Evolutionary conservation across 257 asterid genomes (phyloP), one percentile per base, ranked within the genome.

Genomic region (Vinca minor): DNA sequence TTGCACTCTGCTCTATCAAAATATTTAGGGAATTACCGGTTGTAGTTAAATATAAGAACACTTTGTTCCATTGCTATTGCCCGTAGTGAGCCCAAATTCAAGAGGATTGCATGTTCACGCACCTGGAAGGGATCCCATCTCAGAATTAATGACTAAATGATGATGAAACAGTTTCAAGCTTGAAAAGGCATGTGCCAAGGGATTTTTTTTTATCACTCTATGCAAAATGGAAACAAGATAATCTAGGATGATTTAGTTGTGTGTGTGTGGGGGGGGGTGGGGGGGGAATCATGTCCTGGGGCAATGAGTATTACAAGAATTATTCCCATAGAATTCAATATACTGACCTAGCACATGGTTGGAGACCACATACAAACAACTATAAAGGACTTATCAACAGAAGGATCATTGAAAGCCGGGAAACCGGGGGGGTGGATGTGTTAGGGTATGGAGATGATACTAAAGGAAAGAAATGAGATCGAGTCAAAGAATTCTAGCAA

Each of bases 61-160:
- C 84, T 64, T 71, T 93, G 95, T 73, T 84, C 89, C 96, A 87
- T 89, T 65, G 78, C 90, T 69, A 93, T 93, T 63, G 97, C 97
- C 61, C 98, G 83, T 65, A 93, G 73, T 36, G 98, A 82, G 21
- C 98, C 97, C 86, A 93, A 77, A 80, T 93, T 93, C 83, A 93
- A 82, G 63, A 93, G 78, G 73, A 93, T 84, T 61, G 98, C 98
- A 76, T 83, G 83, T 69, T 89, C 96, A 9, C 97, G 95, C 48
- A 93, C 96, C 98, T 93, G 68, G 28, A 71, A 45, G 29, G 55
- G 59, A 29, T 44, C 45, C 64, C 60, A 55, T 18, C 59, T 67
- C 41, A 38, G 52, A 39, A 23, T 63, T 29, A 58, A 47, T 63
- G 12, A 52, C 31, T 57, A 20, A 35, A 68, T 64, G 20, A n/a